Conservation (phyloP, 106 monocot species). For the Dioscorea alata region DNA sequence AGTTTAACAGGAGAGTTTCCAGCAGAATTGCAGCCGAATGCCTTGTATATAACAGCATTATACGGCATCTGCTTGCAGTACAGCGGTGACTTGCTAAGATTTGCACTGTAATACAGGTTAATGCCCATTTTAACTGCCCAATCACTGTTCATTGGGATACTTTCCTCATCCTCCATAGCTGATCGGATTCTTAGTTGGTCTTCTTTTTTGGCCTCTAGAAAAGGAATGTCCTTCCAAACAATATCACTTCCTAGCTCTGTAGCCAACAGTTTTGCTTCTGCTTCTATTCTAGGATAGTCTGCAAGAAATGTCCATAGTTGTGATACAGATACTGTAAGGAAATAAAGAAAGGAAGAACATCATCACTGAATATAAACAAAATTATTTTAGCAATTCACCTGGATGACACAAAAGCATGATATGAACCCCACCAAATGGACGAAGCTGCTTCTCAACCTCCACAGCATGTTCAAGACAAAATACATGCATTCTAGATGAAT, state of each 20-base stretch:
- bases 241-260: conserved; percentile 47
- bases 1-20: conserved; percentile 26
- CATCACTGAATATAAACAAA: neutral
- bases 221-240: conserved; percentile 56
- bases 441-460: conserved; percentile 63
- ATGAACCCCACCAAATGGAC: conserved; percentile 49
- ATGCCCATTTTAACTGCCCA: conserved; percentile 86
- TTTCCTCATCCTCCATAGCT: conserved; percentile 70
- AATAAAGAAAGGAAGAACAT: neutral
- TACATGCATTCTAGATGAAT: conserved; percentile 84
- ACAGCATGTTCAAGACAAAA: conserved; percentile 88
- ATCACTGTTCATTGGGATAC: conserved; percentile 55
- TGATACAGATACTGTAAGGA: neutral
- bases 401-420: conserved; percentile 77
- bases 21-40: conserved; percentile 38
- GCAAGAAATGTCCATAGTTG: neutral
- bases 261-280: conserved; percentile 54
- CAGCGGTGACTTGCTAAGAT: conserved; percentile 75
- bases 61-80: conserved; percentile 89
- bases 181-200: conserved; percentile 43
- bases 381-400: conserved; percentile 32
- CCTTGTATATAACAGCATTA: conserved; percentile 66
- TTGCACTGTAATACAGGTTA: conserved; percentile 77
- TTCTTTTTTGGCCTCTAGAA: conserved; percentile 36
- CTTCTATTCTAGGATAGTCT: conserved; percentile 77